Percentiles rank a stretch among this genome's conserved stretches.
Conservation (phyloP, 2,329 filamentous ascomycete species). For the Neofusicoccum umdonicola region DNA sequence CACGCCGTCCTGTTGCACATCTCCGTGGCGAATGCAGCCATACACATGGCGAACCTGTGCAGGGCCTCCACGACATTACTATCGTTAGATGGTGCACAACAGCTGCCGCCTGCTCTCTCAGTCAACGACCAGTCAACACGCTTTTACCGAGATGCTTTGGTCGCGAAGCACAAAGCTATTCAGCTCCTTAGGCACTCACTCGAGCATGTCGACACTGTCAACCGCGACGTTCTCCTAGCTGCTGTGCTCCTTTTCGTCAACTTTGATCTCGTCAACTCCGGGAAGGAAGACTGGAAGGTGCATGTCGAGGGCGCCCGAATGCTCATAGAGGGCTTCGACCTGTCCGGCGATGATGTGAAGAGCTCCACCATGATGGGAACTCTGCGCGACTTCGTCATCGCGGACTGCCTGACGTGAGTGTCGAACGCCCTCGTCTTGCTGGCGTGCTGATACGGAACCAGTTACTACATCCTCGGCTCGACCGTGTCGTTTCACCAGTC, state of each 20-base stretch:
- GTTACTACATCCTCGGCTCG: conserved; percentile 10
- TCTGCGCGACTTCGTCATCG: conserved; percentile 1
- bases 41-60: conserved; percentile 44
- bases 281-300: conserved; percentile 51
- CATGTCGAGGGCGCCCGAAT: conserved; percentile 53
- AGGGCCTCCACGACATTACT: background rate
- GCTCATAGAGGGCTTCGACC: conserved; percentile 41
- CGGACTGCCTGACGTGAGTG: background rate
- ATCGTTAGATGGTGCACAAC: background rate
- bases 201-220: conserved; percentile 25
- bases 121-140: conserved; percentile 21
- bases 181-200: conserved; percentile 40
- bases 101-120: background rate
- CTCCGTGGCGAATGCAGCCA: conserved; percentile 49
- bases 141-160: conserved; percentile 32
- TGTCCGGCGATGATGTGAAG: conserved; percentile 1
- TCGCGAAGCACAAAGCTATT: conserved; percentile 50
- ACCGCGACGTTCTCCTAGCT: conserved; percentile 44
- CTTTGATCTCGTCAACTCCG: conserved; percentile 51
- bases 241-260: conserved; percentile 51
- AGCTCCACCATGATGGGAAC: background rate
- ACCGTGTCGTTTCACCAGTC: conserved; percentile 19
- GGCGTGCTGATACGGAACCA: background rate
- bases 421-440: too few species aligned
- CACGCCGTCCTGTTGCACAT: conserved; percentile 47